phyloP scores from a whole-genome alignment of 805 yeast genomes.

The Candida germanica region DNA sequence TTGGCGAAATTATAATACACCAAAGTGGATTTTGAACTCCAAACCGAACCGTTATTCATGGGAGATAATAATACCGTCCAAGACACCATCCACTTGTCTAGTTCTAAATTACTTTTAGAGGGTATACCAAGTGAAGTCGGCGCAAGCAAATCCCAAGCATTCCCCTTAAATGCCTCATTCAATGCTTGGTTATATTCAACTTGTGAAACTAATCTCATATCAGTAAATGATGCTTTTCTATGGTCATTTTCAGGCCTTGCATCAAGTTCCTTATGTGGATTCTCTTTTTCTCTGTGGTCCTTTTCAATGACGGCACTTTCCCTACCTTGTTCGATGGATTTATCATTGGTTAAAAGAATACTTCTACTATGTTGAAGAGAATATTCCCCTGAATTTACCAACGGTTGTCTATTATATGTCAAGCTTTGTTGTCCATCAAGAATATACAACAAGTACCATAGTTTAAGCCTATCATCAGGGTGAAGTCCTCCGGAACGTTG shows the following conservation, averaged over 20 bases:
- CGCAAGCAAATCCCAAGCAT: constrained; percentile 58
- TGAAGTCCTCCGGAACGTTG: neutral
- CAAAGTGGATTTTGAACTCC: constrained; percentile 70
- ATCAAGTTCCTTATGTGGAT: neutral
- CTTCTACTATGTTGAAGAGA: constrained; percentile 41
- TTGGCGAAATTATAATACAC: constrained; percentile 73
- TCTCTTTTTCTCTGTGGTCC: neutral
- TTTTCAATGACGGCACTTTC: constrained; percentile 2
- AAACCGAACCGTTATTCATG: constrained; percentile 49
- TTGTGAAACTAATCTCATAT: constrained; percentile 62
- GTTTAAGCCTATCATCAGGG: constrained; percentile 47
- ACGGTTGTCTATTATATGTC: constrained; percentile 54
- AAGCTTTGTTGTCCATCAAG: constrained; percentile 69
- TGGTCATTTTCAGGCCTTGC: neutral
- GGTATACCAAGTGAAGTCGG: constrained; percentile 68
- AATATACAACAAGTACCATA: constrained; percentile 66
- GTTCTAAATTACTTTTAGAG: constrained; percentile 60
- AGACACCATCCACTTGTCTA: constrained; percentile 78
- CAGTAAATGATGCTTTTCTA: constrained; percentile 27
- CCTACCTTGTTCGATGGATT: constrained; percentile 1
- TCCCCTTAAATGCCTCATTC: constrained; percentile 52
- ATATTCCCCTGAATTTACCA: constrained; percentile 48
- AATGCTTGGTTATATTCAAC: constrained; percentile 67
- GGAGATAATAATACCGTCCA: constrained; percentile 72
- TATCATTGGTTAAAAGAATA: constrained; percentile 22